phyloP scores from a whole-genome alignment of 192 early-diverging fungal species.

The Backusella sp. region DNA sequence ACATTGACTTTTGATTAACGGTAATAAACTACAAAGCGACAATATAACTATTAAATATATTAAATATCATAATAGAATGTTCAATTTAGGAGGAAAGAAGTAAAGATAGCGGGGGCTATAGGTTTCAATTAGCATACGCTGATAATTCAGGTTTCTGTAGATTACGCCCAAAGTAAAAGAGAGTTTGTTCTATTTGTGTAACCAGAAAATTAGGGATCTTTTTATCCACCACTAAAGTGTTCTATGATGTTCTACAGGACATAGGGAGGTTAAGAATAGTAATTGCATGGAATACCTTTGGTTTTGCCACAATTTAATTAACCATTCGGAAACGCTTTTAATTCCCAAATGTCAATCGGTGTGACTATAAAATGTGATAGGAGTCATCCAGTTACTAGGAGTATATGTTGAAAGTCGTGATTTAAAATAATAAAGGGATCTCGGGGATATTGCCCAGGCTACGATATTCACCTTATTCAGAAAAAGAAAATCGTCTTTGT shows the following conservation, averaged over 20 bases:
- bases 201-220: neutral
- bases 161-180: neutral
- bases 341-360: neutral
- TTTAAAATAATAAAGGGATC: neutral
- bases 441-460: neutral
- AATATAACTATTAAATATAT: neutral
- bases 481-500: neutral
- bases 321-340: neutral
- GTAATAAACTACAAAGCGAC: neutral
- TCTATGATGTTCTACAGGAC: neutral
- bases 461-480: neutral
- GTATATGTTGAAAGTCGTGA: neutral
- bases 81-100: neutral
- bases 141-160: neutral
- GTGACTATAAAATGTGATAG: neutral
- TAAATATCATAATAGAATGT: neutral
- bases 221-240: neutral
- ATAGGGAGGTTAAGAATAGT: neutral
- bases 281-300: neutral
- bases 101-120: neutral
- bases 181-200: neutral
- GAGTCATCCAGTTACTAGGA: neutral
- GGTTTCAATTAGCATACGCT: neutral
- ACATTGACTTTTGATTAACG: neutral
- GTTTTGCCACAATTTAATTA: constrained; percentile 2